These are phyloP conservation scores for Suillus luteus DNA, from an alignment of 768 basidiomycete genomes.

Conservation along the genomic window DNA sequence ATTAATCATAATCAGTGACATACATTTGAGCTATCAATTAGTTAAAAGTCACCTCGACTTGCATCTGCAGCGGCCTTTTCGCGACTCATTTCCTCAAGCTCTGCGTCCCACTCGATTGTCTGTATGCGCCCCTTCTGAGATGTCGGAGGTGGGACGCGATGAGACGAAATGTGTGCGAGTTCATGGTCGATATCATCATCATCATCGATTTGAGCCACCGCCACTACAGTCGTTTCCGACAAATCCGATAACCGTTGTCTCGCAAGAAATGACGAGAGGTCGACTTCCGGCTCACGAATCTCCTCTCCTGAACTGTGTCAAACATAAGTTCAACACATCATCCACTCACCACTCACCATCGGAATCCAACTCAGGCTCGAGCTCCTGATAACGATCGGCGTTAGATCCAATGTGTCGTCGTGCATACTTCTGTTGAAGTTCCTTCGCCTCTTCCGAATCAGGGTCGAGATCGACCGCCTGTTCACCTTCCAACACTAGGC, in stretches of 20 bases:
- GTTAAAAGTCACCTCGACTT: slow-evolving; percentile 53
- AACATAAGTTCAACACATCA: neutral
- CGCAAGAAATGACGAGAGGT: slow-evolving; percentile 67
- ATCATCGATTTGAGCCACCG: slow-evolving; percentile 45
- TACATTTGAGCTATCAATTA: neutral
- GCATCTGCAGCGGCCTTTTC: slow-evolving; percentile 76
- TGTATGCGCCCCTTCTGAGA: slow-evolving; percentile 65
- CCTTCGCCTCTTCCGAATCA: slow-evolving; percentile 49
- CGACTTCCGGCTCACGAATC: slow-evolving; percentile 69
- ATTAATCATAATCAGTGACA: slow-evolving; percentile 6
- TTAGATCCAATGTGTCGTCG: slow-evolving; percentile 66
- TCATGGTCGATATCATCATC: slow-evolving; percentile 59
- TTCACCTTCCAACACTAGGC: slow-evolving; percentile 65
- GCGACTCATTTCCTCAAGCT: slow-evolving; percentile 62
- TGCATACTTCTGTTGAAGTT: slow-evolving; percentile 51
- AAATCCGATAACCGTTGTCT: slow-evolving; percentile 54
- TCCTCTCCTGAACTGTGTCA: slow-evolving; percentile 52
- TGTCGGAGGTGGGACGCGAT: slow-evolving; percentile 18
- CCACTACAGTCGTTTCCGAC: slow-evolving; percentile 8
- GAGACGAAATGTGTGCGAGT: slow-evolving; percentile 53
- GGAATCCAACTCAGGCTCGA: slow-evolving; percentile 66
- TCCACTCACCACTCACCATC: slow-evolving; percentile 51
- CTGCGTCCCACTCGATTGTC: slow-evolving; percentile 60
- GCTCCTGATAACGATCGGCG: slow-evolving; percentile 72
- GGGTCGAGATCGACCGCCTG: slow-evolving; percentile 35